A percentile compares a stretch with the other conserved stretches of the same genome.
Evolutionary conservation across 371 early-diverging fungal genomes (phyloP).

Genomic region (Mycotypha africana): DNA sequence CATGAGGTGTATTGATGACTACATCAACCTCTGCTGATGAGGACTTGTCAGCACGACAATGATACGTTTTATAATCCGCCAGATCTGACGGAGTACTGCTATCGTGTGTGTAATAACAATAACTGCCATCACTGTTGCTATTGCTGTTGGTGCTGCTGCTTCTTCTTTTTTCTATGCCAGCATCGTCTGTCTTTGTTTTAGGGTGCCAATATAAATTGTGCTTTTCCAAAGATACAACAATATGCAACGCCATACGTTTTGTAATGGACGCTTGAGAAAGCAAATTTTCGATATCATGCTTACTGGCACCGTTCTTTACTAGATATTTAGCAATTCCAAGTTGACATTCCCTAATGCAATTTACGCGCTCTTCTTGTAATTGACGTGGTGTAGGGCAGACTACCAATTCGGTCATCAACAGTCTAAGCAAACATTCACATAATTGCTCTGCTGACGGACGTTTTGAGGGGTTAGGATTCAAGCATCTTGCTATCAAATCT

Average conservation of each 20-base stretch:
- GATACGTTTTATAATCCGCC: too few species aligned
- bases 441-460: slow-evolving; percentile 11
- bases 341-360: slow-evolving; percentile 1
- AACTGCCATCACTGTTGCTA: too few species aligned
- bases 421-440: slow-evolving; percentile 4
- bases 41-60: too few species aligned
- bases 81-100: too few species aligned
- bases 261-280: slow-evolving; percentile 9
- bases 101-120: too few species aligned
- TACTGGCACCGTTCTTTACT: neutral
- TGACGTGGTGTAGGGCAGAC: neutral
- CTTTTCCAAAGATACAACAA: too few species aligned
- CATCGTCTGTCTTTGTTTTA: too few species aligned
- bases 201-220: too few species aligned
- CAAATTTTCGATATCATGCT: slow-evolving; percentile 3
- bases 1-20: too few species aligned
- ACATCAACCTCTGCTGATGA: too few species aligned
- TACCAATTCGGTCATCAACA: slow-evolving; percentile 2
- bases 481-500: slow-evolving; percentile 1
- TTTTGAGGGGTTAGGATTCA: neutral
- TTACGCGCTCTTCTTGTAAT: neutral
- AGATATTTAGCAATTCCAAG: slow-evolving; percentile 2
- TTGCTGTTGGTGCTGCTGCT: too few species aligned
- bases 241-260: slow-evolving; percentile 14
- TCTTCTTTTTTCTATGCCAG: too few species aligned